Conservation (phyloP, 257 asterid species). For the Capsicum baccatum region DNA sequence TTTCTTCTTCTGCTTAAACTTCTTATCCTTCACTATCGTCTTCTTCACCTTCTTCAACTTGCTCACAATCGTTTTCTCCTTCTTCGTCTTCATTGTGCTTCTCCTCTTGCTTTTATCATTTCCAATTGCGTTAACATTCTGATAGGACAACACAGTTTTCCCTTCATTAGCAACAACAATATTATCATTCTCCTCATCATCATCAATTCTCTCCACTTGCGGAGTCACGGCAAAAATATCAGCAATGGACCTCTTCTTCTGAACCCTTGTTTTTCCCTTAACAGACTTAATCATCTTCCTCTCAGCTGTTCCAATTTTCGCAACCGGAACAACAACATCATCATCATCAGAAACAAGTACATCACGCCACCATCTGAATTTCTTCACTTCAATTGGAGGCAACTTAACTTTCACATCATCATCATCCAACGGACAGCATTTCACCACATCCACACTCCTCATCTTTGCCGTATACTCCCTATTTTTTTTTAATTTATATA, state of each 20-base stretch:
- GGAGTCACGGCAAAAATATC: slow-evolving; percentile 77
- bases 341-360: slow-evolving; percentile 42
- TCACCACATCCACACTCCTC: slow-evolving; percentile 67
- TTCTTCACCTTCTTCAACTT: slow-evolving; percentile 44
- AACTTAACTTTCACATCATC: slow-evolving; percentile 48
- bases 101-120: slow-evolving; percentile 40
- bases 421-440: slow-evolving; percentile 78
- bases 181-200: slow-evolving; percentile 10
- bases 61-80: slow-evolving; percentile 25
- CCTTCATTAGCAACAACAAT: not conserved
- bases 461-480: slow-evolving; percentile 68
- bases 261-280: slow-evolving; percentile 49
- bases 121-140: slow-evolving; percentile 26
- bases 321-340: slow-evolving; percentile 40
- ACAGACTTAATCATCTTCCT: slow-evolving; percentile 31
- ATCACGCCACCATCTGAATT: slow-evolving; percentile 76
- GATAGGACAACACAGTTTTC: slow-evolving; percentile 32
- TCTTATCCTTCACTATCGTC: slow-evolving; percentile 39
- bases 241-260: slow-evolving; percentile 73
- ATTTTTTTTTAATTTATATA: slow-evolving; percentile 8
- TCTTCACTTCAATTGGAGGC: slow-evolving; percentile 65
- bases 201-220: slow-evolving; percentile 41
- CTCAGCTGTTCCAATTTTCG: slow-evolving; percentile 10
- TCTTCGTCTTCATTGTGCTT: not conserved
- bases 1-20: slow-evolving; percentile 30